These are phyloP conservation scores for Xylariaceae sp. DNA, from an alignment of 2,329 filamentous ascomycete species.

Conservation along the genomic window DNA sequence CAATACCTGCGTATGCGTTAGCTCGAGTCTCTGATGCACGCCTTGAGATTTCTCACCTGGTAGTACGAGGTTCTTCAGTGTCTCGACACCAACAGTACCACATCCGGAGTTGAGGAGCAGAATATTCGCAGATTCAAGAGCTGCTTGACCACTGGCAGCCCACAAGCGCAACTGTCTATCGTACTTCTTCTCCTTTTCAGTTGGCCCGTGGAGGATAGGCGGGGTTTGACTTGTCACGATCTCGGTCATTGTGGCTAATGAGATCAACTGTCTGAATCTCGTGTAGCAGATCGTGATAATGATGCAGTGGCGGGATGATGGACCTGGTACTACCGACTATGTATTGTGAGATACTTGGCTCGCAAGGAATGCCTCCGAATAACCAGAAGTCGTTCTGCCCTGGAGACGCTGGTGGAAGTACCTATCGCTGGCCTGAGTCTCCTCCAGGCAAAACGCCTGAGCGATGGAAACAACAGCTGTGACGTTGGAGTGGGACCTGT, in stretches of 20 bases:
- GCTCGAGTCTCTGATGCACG: conserved; percentile 1
- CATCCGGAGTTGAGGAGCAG: conserved; percentile 81
- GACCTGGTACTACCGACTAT: no score
- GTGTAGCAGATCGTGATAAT: no score
- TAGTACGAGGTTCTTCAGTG: conserved; percentile 94
- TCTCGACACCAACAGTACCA: conserved; percentile 85
- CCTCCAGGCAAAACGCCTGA: no score
- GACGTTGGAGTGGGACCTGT: no score
- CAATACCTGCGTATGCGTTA: conserved; percentile 59
- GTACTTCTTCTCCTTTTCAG: conserved; percentile 72
- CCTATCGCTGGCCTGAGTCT: no score
- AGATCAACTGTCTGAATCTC: no score
- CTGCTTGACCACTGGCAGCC: conserved; percentile 87
- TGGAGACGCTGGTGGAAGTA: no score
- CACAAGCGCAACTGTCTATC: conserved; percentile 92
- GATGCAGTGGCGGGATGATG: no score
- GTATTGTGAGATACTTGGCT: no score
- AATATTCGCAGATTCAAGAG: conserved; percentile 87
- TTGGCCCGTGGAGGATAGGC: conserved; percentile 48
- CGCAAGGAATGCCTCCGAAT: no score
- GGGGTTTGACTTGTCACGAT: conserved; percentile 40
- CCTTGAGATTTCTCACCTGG: conserved; percentile 53
- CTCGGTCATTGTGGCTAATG: conserved; percentile 36
- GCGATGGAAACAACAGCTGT: no score
- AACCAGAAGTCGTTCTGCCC: no score